Base-by-base conservation (phyloP, 2,329 filamentous ascomycete species). In the Trichoderma oligosporum region DNA sequence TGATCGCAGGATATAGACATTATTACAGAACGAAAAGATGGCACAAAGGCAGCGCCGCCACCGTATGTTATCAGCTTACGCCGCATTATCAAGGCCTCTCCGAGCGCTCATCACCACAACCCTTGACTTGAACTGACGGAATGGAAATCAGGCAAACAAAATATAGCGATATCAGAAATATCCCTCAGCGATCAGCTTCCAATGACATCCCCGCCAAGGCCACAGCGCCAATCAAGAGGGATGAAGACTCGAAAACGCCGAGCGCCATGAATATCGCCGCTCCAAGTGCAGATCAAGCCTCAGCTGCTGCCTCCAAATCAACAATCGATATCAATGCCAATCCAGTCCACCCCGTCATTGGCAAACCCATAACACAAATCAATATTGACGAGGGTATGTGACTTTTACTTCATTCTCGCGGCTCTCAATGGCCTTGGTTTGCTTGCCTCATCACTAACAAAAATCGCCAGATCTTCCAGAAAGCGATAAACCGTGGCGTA, bases 401-500 rank as follows among this genome's bases (percentile, higher is more conserved):
- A 2, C n/a, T 20, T 44, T 36, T 7, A 8, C 18, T 41, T n/a
- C n/a, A n/a, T n/a, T n/a, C n/a, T n/a, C n/a, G n/a, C n/a, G n/a
- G n/a, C n/a, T n/a, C n/a, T n/a, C n/a, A n/a, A n/a, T n/a, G n/a
- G n/a, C n/a, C 16, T 29, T 52, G 58, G 49, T 63, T 24, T 59
- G 18, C 14, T 14, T 36, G 1, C 2, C 27, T 7, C 11, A 9
- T 7, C 20, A 20, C 48, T 63, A 22, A 63, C 33, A 55, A 44
- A 42, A 59, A 22, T 9, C 33, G 5, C 27, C 60, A 81, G 84
- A 87, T 66, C 82, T 92, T 18, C 81, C 84, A 35, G 86, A 89
- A 7, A 90, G 91, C 66, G 89, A 92, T 61, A 97, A 97, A 72
- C 92, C 93, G 16, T 99, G 94, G 94, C 86, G 94, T 42, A 87